A percentile compares a stretch with the other conserved stretches of the same genome.
phyloP scores from a whole-genome alignment of 352 stramenopile genomes.

The Pythium sp. region DNA sequence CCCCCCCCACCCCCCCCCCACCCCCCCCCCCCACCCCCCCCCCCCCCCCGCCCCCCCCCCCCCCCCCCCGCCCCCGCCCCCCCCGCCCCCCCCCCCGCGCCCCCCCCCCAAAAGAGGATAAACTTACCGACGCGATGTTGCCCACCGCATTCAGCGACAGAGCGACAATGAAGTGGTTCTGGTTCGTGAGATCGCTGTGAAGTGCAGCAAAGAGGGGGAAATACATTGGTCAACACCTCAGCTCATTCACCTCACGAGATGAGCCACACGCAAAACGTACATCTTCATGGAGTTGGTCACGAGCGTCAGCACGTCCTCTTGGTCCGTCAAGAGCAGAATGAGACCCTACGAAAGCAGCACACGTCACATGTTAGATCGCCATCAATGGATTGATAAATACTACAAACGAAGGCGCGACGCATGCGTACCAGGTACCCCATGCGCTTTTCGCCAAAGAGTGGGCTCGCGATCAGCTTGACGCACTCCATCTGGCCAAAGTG shows the following conservation, averaged over 20 bases:
- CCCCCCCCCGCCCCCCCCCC: too few species aligned
- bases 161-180: slow-evolving; percentile 94
- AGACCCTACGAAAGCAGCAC: slow-evolving; percentile 59
- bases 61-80: too few species aligned
- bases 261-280: slow-evolving; percentile 26
- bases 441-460: slow-evolving; percentile 98
- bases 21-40: too few species aligned
- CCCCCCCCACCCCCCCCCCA: too few species aligned
- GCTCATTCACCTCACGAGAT: not conserved
- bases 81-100: too few species aligned
- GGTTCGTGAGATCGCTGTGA: slow-evolving; percentile 90
- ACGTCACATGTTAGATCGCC: not conserved
- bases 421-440: slow-evolving; percentile 95
- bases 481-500: slow-evolving; percentile 99
- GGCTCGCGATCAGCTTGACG: slow-evolving; percentile 98
- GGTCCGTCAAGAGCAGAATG: slow-evolving; percentile 97
- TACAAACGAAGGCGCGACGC: not conserved
- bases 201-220: not conserved
- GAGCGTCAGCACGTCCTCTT: slow-evolving; percentile 99
- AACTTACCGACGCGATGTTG: slow-evolving; percentile 94
- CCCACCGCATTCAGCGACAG: slow-evolving; percentile 97
- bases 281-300: slow-evolving; percentile 99
- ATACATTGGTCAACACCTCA: not conserved
- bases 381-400: not conserved
- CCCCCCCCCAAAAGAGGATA: too few species aligned